Evolutionary conservation across 768 basidiomycete species (phyloP), one percentile per base, ranked within the genome.

Genomic region (Leccinum boreale): DNA sequence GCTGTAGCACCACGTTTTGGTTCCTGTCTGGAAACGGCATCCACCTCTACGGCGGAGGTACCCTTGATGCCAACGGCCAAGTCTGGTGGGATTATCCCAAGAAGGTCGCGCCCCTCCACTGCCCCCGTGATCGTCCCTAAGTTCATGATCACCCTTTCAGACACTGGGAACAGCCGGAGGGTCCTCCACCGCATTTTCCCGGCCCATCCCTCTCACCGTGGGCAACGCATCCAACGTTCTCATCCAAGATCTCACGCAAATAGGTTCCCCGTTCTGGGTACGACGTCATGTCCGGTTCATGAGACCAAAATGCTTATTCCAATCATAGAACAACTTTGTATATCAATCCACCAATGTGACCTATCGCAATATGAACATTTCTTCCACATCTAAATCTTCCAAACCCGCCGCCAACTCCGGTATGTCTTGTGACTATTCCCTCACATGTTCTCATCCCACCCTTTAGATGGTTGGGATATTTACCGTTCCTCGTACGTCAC

Each of bases 401-500:
- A 67, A 67, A 19, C 70, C 73, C 2, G 60, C 75, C 1, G 64
- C 56, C 8, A 78, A 78, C 50, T 70, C 75, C 5, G 76, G 75
- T 71, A 35, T n/a, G 47, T 7, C 19, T 44, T 26, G n/a, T 42
- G 39, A 42, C n/a, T 10, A 42, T 2, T n/a, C 39, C 23, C 14
- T 15, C 3, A 5, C 8, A 14, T 2, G 49, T 44, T 24, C 53
- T 52, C 24, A 50, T 47, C 14, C 24, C 10, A 2, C 15, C 3
- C 21, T 11, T 8, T 58, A 71, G 79, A 81, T 53, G 80, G 77
- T n/a, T 79, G 78, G 78, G 79, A 81, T 58, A 79, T 79, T 58
- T 81, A 80, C 59, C 74, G 77, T 45, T 78, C 74, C 11, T 65
- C 66, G 3, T 53, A 62, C 29, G 67, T 70, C 46, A 73, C 65